Evolutionary conservation across 2,329 filamentous ascomycete genomes (phyloP), one percentile per base, ranked within the genome.

Genomic region (Fusarium brevicatenulatum): DNA sequence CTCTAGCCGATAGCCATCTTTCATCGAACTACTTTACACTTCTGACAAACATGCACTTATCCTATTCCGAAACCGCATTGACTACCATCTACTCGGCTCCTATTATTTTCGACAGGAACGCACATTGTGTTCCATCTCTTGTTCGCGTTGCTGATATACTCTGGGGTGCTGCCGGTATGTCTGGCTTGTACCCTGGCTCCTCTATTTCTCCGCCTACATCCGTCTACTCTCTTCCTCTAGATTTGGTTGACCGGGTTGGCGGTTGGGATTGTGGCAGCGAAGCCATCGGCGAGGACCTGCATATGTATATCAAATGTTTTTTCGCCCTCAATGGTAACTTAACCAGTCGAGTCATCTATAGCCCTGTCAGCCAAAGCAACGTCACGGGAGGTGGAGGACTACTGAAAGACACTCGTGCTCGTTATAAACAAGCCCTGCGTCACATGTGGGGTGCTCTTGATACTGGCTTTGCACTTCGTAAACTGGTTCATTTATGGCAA

Each of bases 261-360:
- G 92, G 92, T 32, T 94, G 91, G 92, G 92, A 93, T 78, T 88
- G 89, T 60, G 91, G 89, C 57, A 86, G 89, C 3, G 91, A 92
- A 68, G 91, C 92, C 25, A 93, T 94, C 73, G 92, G 92, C 47
- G 92, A 94, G 81, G 92, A 93, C 77, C 81, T 93, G 77, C 92
- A 94, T 83, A 93, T 93, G 92, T 92, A 92, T 78, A 85, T 93
- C 70, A 93, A 93, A 84, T 93, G 91, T 80, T 93, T 93, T 83
- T 93, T 93, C 72, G 90, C 91, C 2, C 86, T 93, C 23, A 92
- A 91, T 69, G 92, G 92, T 7, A 90, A 93, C 78, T 79, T 93
- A 60, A 90, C 90, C 18, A 88, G 88, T 52, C 86, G 88, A 54
- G 89, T 91, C 7, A 86, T 94, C 36, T 83, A 91, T 74, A 91